phyloP scores from a whole-genome alignment of 179 eudicot genomes.

The Spergularia azorica region DNA sequence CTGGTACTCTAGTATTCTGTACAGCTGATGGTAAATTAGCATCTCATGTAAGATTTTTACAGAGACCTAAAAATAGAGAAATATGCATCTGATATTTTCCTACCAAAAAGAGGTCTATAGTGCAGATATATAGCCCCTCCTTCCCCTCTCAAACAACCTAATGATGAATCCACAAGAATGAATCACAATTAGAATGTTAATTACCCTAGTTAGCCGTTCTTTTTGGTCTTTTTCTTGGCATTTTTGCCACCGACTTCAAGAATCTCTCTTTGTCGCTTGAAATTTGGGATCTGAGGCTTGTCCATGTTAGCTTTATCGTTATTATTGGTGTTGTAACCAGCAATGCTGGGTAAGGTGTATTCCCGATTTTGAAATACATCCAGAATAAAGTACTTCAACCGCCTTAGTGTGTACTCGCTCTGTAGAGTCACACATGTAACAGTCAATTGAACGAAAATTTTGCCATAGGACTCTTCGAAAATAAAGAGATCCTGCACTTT shows the following conservation, averaged over 20 bases:
- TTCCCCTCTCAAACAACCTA: background rate
- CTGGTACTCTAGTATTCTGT: background rate
- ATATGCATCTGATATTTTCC: background rate
- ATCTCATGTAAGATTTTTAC: background rate
- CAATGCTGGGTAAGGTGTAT: conserved; percentile 32
- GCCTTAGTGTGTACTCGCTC: conserved; percentile 76
- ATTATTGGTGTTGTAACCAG: conserved; percentile 27
- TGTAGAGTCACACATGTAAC: conserved; percentile 26
- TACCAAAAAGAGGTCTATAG: background rate
- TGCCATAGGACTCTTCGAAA: no score
- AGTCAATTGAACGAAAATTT: background rate
- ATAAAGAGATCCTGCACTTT: background rate
- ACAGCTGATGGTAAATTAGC: background rate
- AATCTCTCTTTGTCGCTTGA: conserved; percentile 49
- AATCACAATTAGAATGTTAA: background rate
- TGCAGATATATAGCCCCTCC: background rate
- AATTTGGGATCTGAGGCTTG: conserved; percentile 22
- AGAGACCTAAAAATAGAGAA: background rate
- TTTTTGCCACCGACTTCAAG: conserved; percentile 37
- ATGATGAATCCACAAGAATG: background rate
- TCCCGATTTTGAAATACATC: conserved; percentile 43
- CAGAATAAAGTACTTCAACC: conserved; percentile 62
- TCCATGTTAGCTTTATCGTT: conserved; percentile 17
- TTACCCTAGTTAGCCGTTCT: conserved; percentile 18
- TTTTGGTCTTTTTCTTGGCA: conserved; percentile 50